These are phyloP conservation scores for Rhodotorula diobovata DNA, from an alignment of 768 basidiomycete species.

Conservation along the genomic window DNA sequence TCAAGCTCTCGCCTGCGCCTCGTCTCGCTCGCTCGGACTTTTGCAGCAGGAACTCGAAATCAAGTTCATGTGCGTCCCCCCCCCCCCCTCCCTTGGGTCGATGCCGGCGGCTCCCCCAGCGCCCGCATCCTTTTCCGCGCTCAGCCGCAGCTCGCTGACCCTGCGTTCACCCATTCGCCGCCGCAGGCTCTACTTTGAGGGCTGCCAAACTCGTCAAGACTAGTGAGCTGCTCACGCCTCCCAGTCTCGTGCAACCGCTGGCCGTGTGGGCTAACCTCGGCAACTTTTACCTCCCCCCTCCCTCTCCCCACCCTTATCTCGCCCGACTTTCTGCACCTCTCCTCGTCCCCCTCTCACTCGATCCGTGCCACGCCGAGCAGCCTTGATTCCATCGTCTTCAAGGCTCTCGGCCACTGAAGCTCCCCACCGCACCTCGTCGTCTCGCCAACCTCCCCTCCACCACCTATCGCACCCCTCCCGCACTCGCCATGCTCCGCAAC, in stretches of 20 bases:
- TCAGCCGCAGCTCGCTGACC: not conserved
- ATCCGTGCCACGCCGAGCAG: not conserved
- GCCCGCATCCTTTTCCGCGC: not conserved
- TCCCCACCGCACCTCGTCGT: not conserved
- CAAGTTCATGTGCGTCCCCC: not conserved
- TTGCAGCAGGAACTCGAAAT: not conserved
- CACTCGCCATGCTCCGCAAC: slow-evolving; percentile 36
- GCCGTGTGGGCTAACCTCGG: no score
- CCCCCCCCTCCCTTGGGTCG: not conserved
- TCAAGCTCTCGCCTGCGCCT: not conserved
- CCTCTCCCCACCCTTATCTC: slow-evolving; percentile 6
- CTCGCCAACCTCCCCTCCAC: not conserved
- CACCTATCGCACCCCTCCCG: not conserved
- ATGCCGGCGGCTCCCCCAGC: no score
- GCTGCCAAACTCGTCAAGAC: slow-evolving; percentile 1
- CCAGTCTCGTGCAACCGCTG: no score
- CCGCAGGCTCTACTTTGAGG: not conserved
- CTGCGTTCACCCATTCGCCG: not conserved
- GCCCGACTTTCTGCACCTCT: not conserved
- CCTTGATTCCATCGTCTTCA: slow-evolving; percentile 32
- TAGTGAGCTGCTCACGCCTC: not conserved
- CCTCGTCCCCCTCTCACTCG: no score
- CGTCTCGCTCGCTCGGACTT: no score
- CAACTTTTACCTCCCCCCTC: not conserved
- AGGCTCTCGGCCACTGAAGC: slow-evolving; percentile 24